Conservation (phyloP, 371 early-diverging fungal species). For the Sporodiniella umbellata region DNA sequence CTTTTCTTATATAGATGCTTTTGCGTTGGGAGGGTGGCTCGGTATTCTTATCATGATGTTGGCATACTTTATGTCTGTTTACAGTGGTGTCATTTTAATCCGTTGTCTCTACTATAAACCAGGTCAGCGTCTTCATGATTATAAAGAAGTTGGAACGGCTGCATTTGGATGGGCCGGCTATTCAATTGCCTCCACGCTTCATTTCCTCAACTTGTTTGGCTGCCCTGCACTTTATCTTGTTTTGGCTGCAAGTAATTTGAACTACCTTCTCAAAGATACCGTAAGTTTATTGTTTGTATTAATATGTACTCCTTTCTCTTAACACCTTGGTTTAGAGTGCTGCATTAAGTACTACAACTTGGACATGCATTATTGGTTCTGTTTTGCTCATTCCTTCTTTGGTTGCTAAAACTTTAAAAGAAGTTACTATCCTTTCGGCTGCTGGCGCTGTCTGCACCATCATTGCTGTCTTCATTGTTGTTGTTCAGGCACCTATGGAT, state of each 20-base stretch:
- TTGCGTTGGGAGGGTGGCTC: conserved; percentile 43
- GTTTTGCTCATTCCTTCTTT: conserved; percentile 73
- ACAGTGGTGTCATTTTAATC: conserved; percentile 37
- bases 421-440: conserved; percentile 62
- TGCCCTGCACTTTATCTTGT: conserved; percentile 78
- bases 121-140: conserved; percentile 55
- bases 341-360: conserved; percentile 26
- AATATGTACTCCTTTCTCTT: not conserved
- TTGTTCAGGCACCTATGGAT: conserved; percentile 34
- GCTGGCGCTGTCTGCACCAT: conserved; percentile 50
- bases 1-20: conserved; percentile 3
- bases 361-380: conserved; percentile 65
- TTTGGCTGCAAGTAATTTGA: conserved; percentile 65
- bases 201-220: conserved; percentile 68
- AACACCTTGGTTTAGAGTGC: conserved; percentile 9
- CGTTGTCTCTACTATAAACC: conserved; percentile 39
- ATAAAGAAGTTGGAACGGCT: conserved; percentile 60
- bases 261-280: conserved; percentile 43
- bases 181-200: conserved; percentile 57
- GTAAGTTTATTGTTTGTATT: conserved; percentile 4
- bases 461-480: conserved; percentile 44
- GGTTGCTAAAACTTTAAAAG: conserved; percentile 69
- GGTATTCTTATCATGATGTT: conserved; percentile 41
- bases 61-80: conserved; percentile 34
- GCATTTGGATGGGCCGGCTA: conserved; percentile 64